Base-by-base conservation (phyloP, 352 stramenopile species). In the Pythium vanterpoolii region DNA sequence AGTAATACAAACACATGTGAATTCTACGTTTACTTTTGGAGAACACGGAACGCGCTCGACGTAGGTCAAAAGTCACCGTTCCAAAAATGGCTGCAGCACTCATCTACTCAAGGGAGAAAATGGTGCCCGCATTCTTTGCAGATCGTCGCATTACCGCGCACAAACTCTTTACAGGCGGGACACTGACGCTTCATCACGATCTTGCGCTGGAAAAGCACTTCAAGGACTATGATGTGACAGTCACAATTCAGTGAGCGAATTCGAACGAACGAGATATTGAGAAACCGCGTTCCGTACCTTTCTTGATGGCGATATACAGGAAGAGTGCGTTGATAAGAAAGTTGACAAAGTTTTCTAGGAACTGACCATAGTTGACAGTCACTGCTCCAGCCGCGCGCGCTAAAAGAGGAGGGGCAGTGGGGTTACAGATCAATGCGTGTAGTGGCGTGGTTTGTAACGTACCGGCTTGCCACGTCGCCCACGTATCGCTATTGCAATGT, bases 281-380 rank as follows among this genome's bases (percentile, higher is more conserved):
- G 33, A 38, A 6, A 38, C 34, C 33, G 16, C 3, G 3, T 9
- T 9, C 16, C 64, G 23, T 46, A 85, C 74, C 71, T 74, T 89
- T 86, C 58, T 89, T 89, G 49, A 89, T 77, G 18, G 79, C 76
- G 43, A 86, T 60, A 66, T 86, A 89, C 27, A 89, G 66, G 52
- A 89, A 89, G 21, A 89, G 65, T 8, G 79, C 77, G 40, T 87
- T 86, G 60, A 85, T 83, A 58, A 87, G 49, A 48, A 89, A 89
- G 57, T 89, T 89, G 60, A 89, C 64, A 43, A 87, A 62, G 66
- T 89, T 89, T 55, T 89, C 77, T 1, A 74, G 27, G 46, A 89
- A 89, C 21, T 82, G 57, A 0, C 79, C 79, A 62, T 86, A 87
- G 63, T 89, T 89, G 66, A 89, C 67, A 39, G 79, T 89, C 21